Percentiles rank a stretch among this genome's conserved stretches.
These are phyloP conservation scores for Solanum arcanum DNA, from an alignment of 257 asterid genomes.

Conservation along the genomic window DNA sequence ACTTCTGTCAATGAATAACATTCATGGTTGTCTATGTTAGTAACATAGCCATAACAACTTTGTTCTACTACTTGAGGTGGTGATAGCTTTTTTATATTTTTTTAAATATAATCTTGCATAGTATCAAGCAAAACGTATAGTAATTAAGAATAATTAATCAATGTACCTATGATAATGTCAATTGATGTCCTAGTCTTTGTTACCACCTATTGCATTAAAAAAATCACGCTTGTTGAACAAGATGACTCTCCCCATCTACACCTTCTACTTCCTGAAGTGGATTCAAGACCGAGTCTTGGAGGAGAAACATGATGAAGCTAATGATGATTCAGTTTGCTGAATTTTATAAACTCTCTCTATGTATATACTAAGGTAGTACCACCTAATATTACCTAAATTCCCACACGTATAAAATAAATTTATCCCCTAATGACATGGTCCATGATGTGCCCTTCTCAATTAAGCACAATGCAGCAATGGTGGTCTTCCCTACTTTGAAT, in stretches of 20 bases:
- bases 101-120: not conserved
- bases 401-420: too few species aligned
- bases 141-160: too few species aligned
- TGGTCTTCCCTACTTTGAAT: not conserved
- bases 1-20: too few species aligned
- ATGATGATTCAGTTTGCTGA: too few species aligned
- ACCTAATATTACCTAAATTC: not conserved
- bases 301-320: not conserved
- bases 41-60: not conserved
- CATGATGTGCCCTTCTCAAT: too few species aligned
- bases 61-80: not conserved
- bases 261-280: not conserved
- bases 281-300: not conserved
- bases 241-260: not conserved
- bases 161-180: not conserved
- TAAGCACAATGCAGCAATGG: not conserved
- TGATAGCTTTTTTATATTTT: not conserved
- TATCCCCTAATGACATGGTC: not conserved
- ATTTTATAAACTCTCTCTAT: not conserved
- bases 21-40: too few species aligned
- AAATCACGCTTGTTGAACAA: too few species aligned
- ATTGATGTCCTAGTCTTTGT: not conserved
- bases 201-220: not conserved
- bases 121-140: too few species aligned
- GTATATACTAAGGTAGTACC: not conserved